A percentile compares a stretch with the other conserved stretches of the same genome.
Conservation (phyloP, 352 stramenopile species). For the Globisporangium acanthophoron region DNA sequence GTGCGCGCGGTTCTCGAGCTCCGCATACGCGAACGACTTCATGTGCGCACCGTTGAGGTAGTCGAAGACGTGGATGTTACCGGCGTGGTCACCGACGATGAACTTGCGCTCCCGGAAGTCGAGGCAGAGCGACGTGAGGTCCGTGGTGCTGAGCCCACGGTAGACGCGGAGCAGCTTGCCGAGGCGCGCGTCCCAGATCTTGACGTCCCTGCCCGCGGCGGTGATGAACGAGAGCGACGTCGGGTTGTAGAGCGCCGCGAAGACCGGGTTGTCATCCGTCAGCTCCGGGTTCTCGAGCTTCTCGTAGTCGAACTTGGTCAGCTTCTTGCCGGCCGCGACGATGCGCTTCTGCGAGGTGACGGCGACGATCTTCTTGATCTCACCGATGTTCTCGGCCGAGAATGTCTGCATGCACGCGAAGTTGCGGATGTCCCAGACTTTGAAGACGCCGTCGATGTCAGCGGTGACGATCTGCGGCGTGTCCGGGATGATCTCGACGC, state of each 20-base stretch:
- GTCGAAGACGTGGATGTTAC: slow-evolving; percentile 78
- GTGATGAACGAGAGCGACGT: slow-evolving; percentile 88
- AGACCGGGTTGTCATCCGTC: slow-evolving; percentile 80
- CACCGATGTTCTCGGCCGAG: slow-evolving; percentile 55
- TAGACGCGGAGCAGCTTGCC: slow-evolving; percentile 80
- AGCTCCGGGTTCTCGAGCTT: slow-evolving; percentile 83
- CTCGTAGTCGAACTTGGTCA: slow-evolving; percentile 85
- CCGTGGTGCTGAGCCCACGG: slow-evolving; percentile 52
- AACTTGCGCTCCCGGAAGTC: slow-evolving; percentile 85
- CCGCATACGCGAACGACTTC: slow-evolving; percentile 79
- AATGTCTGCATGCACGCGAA: slow-evolving; percentile 89
- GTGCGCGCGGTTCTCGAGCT: slow-evolving; percentile 62
- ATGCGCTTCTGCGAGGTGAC: slow-evolving; percentile 70
- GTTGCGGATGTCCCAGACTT: slow-evolving; percentile 89
- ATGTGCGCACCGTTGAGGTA: slow-evolving; percentile 86
- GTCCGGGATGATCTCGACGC: slow-evolving; percentile 82
- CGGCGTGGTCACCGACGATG: slow-evolving; percentile 77
- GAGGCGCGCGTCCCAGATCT: slow-evolving; percentile 85
- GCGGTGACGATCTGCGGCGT: slow-evolving; percentile 85
- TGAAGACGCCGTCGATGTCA: slow-evolving; percentile 80
- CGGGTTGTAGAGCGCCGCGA: slow-evolving; percentile 78
- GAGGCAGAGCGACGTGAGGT: slow-evolving; percentile 76
- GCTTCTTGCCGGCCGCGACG: slow-evolving; percentile 71
- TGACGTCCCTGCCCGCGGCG: slow-evolving; percentile 65
- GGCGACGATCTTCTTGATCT: slow-evolving; percentile 72